Base-by-base conservation (phyloP, 257 asterid species). In the Vinca minor region DNA sequence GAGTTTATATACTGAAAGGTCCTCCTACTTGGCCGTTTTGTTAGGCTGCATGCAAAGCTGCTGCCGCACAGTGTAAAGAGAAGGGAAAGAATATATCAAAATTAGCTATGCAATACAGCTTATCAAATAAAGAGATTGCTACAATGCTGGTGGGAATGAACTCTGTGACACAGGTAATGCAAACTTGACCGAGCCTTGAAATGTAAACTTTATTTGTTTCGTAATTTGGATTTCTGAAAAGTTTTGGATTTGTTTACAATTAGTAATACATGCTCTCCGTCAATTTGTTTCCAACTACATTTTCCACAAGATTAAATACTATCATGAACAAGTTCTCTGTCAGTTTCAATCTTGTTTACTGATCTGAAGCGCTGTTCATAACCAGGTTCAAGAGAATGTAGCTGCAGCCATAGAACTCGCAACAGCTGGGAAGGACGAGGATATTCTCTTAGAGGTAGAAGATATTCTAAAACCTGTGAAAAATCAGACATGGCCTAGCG, bases 401-500 rank as follows among this genome's bases (percentile, higher is more conserved):
- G 84, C 87, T 38, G 95, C 99, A 69, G 96, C 96, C 15, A 63
- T 53, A 35, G 96, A 93, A 71, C 66, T 84, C 3, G 79, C 78
- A 29, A 80, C 72, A 1, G 61, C 64, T 8, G 96, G 90, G 54
- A 82, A 69, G 76, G 96, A 89, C 62, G 79, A 87, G 62, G 71
- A 75, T 60, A 58, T 78, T 31, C 71, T 93, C 41, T 66, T 82
- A 2, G 95, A 85, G 73, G 59, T 92, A 25, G 84, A 83, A 65
- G 70, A 54, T 60, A 87, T 92, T 68, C 78, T 92, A 71, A 82
- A 84, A 69, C 87, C 84, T 32, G 97, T 93, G 75, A 93, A 93
- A 81, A 89, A 87, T 70, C 87, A 84, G 62, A 85, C 99, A 46
- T 89, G 99, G 99, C 94, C 90, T 8, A 93, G 97, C 32, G 98